phyloP scores from a whole-genome alignment of 495 filamentous ascomycete genomes.

The Penicillium cinerascens region DNA sequence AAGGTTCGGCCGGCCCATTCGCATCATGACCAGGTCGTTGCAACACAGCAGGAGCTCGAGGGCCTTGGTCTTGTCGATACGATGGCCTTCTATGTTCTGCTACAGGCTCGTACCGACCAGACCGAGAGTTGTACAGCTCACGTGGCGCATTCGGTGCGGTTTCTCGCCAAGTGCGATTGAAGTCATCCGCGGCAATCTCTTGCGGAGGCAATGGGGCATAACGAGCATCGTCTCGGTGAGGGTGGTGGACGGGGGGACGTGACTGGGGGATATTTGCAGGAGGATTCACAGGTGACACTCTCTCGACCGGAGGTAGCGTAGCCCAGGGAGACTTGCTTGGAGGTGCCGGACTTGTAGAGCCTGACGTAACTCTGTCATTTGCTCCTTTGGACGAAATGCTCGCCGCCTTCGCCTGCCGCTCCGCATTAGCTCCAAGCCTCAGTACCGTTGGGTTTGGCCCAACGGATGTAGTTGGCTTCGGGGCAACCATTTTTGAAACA shows the following conservation, averaged over 20 bases:
- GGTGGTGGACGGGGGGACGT: constrained; percentile 30
- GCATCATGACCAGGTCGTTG: constrained; percentile 63
- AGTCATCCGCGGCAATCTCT: constrained; percentile 93
- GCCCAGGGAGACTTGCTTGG: constrained; percentile 91
- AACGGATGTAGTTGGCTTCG: constrained; percentile 47
- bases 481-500: constrained; percentile 27
- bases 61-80: constrained; percentile 61
- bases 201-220: constrained; percentile 52
- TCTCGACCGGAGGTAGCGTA: constrained; percentile 76
- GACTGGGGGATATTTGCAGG: constrained; percentile 36
- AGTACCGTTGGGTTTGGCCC: constrained; percentile 55
- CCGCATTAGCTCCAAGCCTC: constrained; percentile 47
- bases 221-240: constrained; percentile 28
- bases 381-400: constrained; percentile 63
- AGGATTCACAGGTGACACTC: constrained; percentile 62
- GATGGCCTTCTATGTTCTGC: constrained; percentile 66
- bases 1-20: constrained; percentile 79
- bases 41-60: constrained; percentile 73
- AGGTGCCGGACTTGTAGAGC: constrained; percentile 74
- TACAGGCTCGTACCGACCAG: constrained; percentile 90
- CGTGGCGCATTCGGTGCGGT: constrained; percentile 57
- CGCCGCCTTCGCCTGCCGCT: constrained; percentile 48
- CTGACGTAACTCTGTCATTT: constrained; percentile 70
- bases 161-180: constrained; percentile 83
- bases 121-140: constrained; percentile 91